Conservation (phyloP, 2,329 filamentous ascomycete genomes). For the Fusarium euwallaceae region DNA sequence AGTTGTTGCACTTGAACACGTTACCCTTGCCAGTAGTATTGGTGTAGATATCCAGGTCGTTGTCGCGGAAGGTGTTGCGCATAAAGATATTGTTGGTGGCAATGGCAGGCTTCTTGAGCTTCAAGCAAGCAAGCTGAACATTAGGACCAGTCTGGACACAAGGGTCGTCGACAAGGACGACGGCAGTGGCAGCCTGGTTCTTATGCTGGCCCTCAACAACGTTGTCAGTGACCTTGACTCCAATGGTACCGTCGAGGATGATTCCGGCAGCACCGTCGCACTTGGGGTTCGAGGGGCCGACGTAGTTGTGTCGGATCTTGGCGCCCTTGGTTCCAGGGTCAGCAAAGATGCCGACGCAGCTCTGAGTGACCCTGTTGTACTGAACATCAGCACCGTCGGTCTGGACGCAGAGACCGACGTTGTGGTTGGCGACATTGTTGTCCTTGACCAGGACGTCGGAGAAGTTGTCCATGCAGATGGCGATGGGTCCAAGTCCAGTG, state of each 20-base stretch:
- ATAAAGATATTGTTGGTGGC: slow-evolving; percentile 46
- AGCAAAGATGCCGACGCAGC: slow-evolving; percentile 51
- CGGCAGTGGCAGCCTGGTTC: slow-evolving; percentile 31
- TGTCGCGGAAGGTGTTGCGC: slow-evolving; percentile 47
- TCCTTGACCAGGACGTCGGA: slow-evolving; percentile 44
- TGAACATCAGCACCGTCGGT: slow-evolving; percentile 49
- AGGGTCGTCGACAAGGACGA: slow-evolving; percentile 44
- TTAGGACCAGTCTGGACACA: slow-evolving; percentile 9
- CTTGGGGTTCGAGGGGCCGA: slow-evolving; percentile 37
- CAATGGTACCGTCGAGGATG: slow-evolving; percentile 45
- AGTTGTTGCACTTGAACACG: slow-evolving; percentile 44
- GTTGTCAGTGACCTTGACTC: slow-evolving; percentile 48
- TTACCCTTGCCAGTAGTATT: slow-evolving; percentile 39
- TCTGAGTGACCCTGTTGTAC: slow-evolving; percentile 49
- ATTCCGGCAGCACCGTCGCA: slow-evolving; percentile 42
- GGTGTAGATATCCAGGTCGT: slow-evolving; percentile 46
- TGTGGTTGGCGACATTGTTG: slow-evolving; percentile 50
- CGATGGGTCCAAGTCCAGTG: slow-evolving; percentile 42
- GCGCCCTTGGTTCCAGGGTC: slow-evolving; percentile 50
- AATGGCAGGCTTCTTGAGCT: slow-evolving; percentile 24
- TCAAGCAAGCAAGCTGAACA: slow-evolving; percentile 28
- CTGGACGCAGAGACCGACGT: slow-evolving; percentile 53
- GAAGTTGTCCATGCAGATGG: slow-evolving; percentile 53
- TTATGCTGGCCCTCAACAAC: slow-evolving; percentile 42
- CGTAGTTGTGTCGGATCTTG: slow-evolving; percentile 47